Evolutionary conservation across 148 eudicot species (phyloP).

Genomic region (Rhododendron ovatum): DNA sequence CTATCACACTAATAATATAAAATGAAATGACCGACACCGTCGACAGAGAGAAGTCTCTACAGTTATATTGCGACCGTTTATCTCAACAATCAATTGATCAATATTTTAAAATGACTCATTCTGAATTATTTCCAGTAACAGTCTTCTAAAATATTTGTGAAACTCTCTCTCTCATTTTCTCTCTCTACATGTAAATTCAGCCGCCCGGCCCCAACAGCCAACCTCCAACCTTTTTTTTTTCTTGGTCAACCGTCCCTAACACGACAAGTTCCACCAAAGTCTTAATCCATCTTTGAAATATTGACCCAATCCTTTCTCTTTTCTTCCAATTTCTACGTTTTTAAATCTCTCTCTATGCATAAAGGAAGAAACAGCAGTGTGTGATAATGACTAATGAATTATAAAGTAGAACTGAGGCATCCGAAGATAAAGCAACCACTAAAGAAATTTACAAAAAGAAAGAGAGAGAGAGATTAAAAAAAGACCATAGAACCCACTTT

Average conservation of each 20-base stretch:
- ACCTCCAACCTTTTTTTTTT: not conserved
- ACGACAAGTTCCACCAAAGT: constrained; percentile 15
- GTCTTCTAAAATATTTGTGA: not conserved
- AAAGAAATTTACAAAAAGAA: not conserved
- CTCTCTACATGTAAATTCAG: constrained; percentile 14
- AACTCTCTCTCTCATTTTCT: not conserved
- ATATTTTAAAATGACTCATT: not conserved
- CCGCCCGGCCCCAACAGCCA: constrained; percentile 30
- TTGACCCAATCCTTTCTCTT: constrained; percentile 20
- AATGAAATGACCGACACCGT: too few relatives aligned
- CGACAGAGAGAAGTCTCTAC: not conserved
- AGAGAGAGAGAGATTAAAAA: not conserved
- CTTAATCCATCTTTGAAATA: constrained; percentile 5
- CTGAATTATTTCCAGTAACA: not conserved
- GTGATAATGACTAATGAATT: not conserved
- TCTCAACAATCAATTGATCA: not conserved
- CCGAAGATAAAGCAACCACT: constrained; percentile 7
- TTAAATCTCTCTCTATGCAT: not conserved
- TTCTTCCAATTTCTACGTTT: not conserved
- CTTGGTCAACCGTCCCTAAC: constrained; percentile 33
- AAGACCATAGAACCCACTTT: not conserved
- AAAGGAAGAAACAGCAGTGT: not conserved
- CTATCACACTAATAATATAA: not conserved
- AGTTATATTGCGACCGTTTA: too few relatives aligned
- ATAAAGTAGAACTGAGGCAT: not conserved